Conservation (phyloP, 306 rosid species). For the Fagus crenata region DNA sequence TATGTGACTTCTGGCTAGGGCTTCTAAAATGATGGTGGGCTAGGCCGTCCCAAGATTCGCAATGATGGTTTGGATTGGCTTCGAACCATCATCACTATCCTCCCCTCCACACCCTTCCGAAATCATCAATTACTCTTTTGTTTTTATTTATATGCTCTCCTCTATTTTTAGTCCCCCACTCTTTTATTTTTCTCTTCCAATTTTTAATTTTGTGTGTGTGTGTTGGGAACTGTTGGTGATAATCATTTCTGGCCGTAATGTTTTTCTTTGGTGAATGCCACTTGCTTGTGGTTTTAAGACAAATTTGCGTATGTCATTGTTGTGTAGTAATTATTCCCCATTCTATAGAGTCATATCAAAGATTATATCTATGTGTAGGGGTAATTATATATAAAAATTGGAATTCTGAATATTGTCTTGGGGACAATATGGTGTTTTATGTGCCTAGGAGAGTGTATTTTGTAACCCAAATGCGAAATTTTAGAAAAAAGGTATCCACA, state of each 20-base stretch:
- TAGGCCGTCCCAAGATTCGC: constrained; percentile 99
- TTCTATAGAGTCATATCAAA: constrained; percentile 28
- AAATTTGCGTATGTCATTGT: constrained; percentile 27
- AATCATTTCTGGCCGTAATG: constrained; percentile 50
- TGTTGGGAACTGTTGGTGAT: constrained; percentile 64
- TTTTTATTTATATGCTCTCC: constrained; percentile 45
- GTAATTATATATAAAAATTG: not conserved
- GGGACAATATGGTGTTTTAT: not conserved
- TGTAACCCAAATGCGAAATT: not conserved
- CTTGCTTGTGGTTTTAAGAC: constrained; percentile 37
- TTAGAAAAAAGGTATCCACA: not conserved
- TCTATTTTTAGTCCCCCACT: constrained; percentile 34
- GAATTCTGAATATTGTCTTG: not conserved
- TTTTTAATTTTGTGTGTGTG: constrained; percentile 33
- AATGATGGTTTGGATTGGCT: constrained; percentile 99
- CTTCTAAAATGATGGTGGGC: constrained; percentile 95
- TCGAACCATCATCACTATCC: constrained; percentile 55
- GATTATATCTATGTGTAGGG: constrained; percentile 24
- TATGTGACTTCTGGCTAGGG: constrained; percentile 75
- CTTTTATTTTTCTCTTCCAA: constrained; percentile 26
- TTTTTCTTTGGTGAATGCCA: constrained; percentile 36
- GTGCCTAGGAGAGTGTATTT: constrained; percentile 1
- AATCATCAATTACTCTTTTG: constrained; percentile 57
- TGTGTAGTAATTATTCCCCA: constrained; percentile 18
- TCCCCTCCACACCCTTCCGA: constrained; percentile 29